phyloP scores from a whole-genome alignment of 192 early-diverging fungal genomes.

The Pilaira anomala region DNA sequence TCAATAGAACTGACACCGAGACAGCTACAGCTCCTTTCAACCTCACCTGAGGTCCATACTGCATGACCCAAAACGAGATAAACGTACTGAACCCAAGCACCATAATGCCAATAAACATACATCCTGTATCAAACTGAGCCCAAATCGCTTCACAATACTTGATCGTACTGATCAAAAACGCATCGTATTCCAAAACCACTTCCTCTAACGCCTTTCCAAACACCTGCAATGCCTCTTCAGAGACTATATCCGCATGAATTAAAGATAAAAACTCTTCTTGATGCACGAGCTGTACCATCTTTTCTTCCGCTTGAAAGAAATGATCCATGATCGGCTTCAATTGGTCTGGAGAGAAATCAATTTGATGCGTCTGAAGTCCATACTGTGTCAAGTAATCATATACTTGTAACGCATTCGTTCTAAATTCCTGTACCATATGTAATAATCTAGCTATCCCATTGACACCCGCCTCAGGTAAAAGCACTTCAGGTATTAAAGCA shows the following conservation, averaged over 20 bases:
- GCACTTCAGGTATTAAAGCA: conserved; percentile 80
- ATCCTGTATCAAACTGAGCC: conserved; percentile 85
- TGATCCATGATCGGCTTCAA: conserved; percentile 37
- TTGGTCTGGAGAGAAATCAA: conserved; percentile 50
- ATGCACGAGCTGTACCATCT: background rate
- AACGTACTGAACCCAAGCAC: conserved; percentile 38
- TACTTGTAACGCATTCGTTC: conserved; percentile 69
- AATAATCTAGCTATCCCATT: conserved; percentile 39
- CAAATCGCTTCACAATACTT: conserved; percentile 77
- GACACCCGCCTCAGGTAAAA: conserved; percentile 38
- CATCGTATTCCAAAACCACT: conserved; percentile 28
- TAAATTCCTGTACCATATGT: conserved; percentile 41
- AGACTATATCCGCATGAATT: background rate
- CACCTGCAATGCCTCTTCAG: background rate
- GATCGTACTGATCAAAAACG: conserved; percentile 59
- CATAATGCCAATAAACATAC: conserved; percentile 71
- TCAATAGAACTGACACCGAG: background rate
- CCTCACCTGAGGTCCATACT: background rate
- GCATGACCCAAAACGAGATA: background rate
- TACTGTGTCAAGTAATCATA: conserved; percentile 62
- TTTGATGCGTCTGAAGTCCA: conserved; percentile 43
- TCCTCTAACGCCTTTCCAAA: background rate
- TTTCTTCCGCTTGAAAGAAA: conserved; percentile 21
- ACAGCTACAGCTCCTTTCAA: background rate
- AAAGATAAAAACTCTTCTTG: background rate